phyloP scores from a whole-genome alignment of 257 asterid genomes.

The Nicotiana noctiflora region DNA sequence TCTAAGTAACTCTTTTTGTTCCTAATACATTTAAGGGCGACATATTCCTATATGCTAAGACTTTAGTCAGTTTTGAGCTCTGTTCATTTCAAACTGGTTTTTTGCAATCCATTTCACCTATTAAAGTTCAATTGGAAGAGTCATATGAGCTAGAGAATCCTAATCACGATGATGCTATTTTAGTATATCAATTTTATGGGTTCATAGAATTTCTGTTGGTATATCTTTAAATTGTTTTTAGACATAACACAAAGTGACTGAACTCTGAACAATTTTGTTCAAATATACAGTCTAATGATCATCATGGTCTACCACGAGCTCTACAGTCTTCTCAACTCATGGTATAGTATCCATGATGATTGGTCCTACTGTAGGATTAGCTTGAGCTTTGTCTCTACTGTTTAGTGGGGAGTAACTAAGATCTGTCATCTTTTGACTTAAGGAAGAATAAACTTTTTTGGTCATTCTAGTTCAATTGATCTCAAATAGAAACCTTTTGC shows the following conservation, averaged over 20 bases:
- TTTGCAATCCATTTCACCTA: neutral
- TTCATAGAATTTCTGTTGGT: neutral
- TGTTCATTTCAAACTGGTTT: too few species aligned
- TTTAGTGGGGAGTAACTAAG: neutral
- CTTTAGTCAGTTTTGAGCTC: neutral
- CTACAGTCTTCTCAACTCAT: neutral
- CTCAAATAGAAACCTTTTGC: neutral
- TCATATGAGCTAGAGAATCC: neutral
- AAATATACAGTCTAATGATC: neutral
- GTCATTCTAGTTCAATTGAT: neutral
- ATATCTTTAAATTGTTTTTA: neutral
- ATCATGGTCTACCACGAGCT: neutral
- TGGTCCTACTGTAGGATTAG: neutral
- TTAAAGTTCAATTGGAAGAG: neutral
- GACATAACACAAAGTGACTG: neutral
- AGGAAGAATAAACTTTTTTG: neutral
- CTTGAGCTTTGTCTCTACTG: neutral
- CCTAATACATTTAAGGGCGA: neutral
- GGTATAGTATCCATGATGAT: neutral
- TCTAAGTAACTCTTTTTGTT: neutral
- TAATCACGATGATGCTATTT: neutral
- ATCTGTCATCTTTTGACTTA: neutral
- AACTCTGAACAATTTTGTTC: neutral
- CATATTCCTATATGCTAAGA: neutral
- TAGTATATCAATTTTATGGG: neutral